Base-by-base conservation (phyloP, 208 protist genomes). In the Phytomonas sp. region DNA sequence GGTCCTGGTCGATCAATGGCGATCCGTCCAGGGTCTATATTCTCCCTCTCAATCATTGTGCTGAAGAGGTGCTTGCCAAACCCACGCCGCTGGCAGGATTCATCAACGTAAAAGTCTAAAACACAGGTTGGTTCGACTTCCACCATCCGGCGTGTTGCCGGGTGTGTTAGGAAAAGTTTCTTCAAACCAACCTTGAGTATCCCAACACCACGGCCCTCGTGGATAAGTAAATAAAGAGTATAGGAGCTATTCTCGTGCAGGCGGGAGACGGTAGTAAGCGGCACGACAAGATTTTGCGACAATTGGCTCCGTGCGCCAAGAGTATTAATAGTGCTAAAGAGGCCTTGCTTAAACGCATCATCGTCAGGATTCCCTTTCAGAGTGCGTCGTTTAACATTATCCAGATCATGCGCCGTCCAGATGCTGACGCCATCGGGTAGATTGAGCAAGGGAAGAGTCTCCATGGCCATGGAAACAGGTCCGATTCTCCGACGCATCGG, bases 91-190 rank as follows among this genome's bases (percentile, higher is more conserved):
- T 98, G 96, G 29, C 40, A 79, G 19, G 23, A 63, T 64, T 97
- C 92, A 45, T 91, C 82, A 12, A 98, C 93, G 70, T 95, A 98
- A 73, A 98, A 98, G 72, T 98, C 96, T 30, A 98, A 80, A 62
- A 97, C 90, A 66, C 92, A 97, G 19, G 97, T 71, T 2, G 93
- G 94, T 33, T 91, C 79, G 14, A 97, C 93, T 76, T 98, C 94
- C n/a, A 94, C 83, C 60, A 94, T 45, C 1, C 34, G 29, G 0
- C 49, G 36, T n/a, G 77, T 81, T 19, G 56, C 37, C 1, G 83
- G 86, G 67, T 89, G 83, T 30, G 79, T 81, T 26, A 95, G 61
- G 65, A 98, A 98, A 11, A 98, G 78, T 66, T 94, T 92, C 77
- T 96, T 96, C 11, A 80, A 66, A 16, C 94, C 94, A 30, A 97